Evolutionary conservation across 768 basidiomycete genomes (phyloP).

Genomic region (Mycena rebaudengoi): DNA sequence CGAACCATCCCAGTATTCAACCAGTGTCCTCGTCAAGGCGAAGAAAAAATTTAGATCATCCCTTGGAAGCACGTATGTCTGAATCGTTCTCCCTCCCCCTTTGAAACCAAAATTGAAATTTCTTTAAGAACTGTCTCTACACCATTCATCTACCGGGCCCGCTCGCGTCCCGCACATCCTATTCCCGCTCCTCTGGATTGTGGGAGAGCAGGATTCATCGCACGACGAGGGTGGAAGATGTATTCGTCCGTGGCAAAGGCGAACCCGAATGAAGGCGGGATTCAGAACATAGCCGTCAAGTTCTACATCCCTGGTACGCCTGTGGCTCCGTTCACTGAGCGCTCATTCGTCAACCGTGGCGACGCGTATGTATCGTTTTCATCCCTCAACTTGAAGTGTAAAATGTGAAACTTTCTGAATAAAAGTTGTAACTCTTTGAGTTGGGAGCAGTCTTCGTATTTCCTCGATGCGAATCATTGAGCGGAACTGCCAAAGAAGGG

Average conservation of each 20-base stretch:
- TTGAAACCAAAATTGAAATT: constrained; percentile 7
- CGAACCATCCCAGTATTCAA: constrained; percentile 52
- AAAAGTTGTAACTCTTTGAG: no score
- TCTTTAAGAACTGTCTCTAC: constrained; percentile 63
- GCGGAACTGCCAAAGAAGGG: no score
- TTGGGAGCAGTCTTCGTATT: no score
- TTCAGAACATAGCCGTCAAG: constrained; percentile 50
- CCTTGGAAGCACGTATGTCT: constrained; percentile 59
- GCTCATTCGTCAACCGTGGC: no score
- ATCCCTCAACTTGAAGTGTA: no score
- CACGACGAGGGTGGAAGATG: constrained; percentile 58
- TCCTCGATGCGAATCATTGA: no score
- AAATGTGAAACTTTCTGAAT: no score
- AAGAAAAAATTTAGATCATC: constrained; percentile 62
- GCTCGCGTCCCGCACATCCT: constrained; percentile 62
- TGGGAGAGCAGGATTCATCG: constrained; percentile 47
- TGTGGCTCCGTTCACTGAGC: no score
- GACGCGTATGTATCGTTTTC: no score
- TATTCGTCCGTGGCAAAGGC: constrained; percentile 51
- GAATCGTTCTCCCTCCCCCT: neutral
- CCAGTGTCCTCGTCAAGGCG: constrained; percentile 58
- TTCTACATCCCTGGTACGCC: constrained; percentile 49
- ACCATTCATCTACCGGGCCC: constrained; percentile 70
- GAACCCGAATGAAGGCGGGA: constrained; percentile 39
- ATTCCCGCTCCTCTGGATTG: constrained; percentile 56